A percentile compares a stretch with the other conserved stretches of the same genome.
Conservation (phyloP, 2,329 filamentous ascomycete species). For the Alternaria sp. region DNA sequence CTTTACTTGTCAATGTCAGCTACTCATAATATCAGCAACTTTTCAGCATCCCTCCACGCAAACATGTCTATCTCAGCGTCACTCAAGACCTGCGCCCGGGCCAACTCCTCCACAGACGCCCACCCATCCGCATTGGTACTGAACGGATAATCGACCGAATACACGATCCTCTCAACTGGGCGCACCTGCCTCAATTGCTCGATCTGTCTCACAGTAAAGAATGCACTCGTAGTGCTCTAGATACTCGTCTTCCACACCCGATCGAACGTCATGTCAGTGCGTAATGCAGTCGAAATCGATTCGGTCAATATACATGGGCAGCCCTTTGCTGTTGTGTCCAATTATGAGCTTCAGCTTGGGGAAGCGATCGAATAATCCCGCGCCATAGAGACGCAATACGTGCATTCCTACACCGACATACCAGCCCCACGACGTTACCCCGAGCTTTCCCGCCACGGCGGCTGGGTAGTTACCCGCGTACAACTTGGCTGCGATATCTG, state of each 20-base stretch:
- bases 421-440: not conserved
- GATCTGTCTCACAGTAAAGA: not conserved
- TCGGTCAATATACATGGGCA: not conserved
- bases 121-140: not conserved
- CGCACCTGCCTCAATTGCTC: not conserved
- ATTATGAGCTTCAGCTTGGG: not conserved
- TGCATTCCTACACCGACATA: not conserved
- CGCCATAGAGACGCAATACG: not conserved
- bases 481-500: not conserved
- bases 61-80: not conserved
- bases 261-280: not conserved
- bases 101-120: not conserved
- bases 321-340: not conserved
- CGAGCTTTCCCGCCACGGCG: not conserved
- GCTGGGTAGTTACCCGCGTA: not conserved
- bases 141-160: not conserved
- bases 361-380: not conserved
- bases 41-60: not conserved
- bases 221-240: not conserved
- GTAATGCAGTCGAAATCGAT: not conserved
- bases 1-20: too few relatives aligned
- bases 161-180: not conserved
- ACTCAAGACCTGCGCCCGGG: not conserved
- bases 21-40: not conserved
- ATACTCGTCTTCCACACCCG: not conserved